Evolutionary conservation across 2,329 filamentous ascomycete species (phyloP), one percentile per base, ranked within the genome.

Genomic region (Clathrospora elynae): DNA sequence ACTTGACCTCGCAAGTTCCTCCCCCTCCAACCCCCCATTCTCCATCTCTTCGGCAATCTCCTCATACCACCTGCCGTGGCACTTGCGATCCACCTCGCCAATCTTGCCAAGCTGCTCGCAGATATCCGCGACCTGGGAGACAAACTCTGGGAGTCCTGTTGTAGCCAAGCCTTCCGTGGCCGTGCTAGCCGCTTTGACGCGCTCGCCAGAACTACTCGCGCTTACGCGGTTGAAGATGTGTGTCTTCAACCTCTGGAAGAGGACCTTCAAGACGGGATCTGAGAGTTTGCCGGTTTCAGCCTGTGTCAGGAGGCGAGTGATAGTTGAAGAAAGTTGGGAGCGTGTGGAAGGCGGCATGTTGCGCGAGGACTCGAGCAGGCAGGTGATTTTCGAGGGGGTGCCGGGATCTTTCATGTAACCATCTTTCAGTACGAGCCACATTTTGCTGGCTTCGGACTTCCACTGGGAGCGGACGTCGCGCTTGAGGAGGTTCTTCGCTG

Each of bases 401-500:
- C 62, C 51, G 22, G 85, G 78, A 18, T 83, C 75, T 3, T 76
- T 78, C 10, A 78, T 73, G 28, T 83, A 80, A 2, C 78, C 72
- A 28, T 77, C 79, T 51, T 86, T 84, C 8, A 91, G 78, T 1
- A 88, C 80, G 1, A 80, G 73, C 74, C 86, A 82, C 52, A 91
- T 81, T n/a, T 87, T 82, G 2, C 76, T 74, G 0, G 87, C 86
- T 68, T 91, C 86, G 16, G 77, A 81, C 68, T 85, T 88, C 88
- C 88, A 93, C 13, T 86, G 83, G 9, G 81, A 80, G 30, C 88
- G 83, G 3, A 90, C 86, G 61, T 92, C 88, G 11, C 88, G 83
- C 71, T 90, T 91, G 20, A 93, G 78, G 6, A 92, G 75, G 56
- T 90, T 92, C 74, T 93, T 93, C 68, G 85, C 86, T 36, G 90